Conservation (phyloP, 345 rosid genomes). For the Triadica sebifera region DNA sequence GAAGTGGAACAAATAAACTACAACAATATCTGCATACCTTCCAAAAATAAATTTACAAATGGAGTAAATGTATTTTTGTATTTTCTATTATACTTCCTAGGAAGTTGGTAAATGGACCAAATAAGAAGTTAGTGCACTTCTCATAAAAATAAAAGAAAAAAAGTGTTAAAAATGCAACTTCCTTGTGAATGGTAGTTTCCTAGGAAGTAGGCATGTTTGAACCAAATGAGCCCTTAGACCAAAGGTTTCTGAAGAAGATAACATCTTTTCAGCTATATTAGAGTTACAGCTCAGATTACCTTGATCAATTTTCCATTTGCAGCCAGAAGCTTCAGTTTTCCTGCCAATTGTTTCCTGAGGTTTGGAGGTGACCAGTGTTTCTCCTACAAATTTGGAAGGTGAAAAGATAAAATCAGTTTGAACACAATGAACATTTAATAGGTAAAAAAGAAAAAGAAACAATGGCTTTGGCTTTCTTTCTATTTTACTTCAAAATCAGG, state of each 20-base stretch:
- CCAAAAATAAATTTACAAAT: background rate
- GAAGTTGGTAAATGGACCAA: background rate
- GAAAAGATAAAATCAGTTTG: conserved; percentile 13
- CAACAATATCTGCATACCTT: background rate
- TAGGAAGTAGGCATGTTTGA: background rate
- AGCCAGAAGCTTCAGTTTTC: conserved; percentile 66
- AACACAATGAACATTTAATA: conserved; percentile 7
- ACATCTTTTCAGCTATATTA: background rate
- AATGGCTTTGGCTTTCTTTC: background rate
- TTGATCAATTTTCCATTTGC: conserved; percentile 78
- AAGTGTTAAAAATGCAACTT: background rate
- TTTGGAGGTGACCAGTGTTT: conserved; percentile 59
- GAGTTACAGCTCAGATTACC: conserved; percentile 38
- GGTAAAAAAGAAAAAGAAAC: background rate
- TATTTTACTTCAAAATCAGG: background rate
- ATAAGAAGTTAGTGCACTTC: background rate
- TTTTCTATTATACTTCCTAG: background rate
- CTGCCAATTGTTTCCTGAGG: conserved; percentile 74
- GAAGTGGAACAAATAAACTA: background rate
- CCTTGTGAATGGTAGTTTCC: background rate
- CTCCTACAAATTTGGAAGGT: conserved; percentile 51
- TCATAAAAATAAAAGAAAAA: background rate
- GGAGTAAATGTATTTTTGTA: background rate
- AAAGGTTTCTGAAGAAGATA: background rate
- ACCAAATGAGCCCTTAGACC: background rate